phyloP scores from a whole-genome alignment of 169 alveolate genomes.

The Miamiensis avidus region DNA sequence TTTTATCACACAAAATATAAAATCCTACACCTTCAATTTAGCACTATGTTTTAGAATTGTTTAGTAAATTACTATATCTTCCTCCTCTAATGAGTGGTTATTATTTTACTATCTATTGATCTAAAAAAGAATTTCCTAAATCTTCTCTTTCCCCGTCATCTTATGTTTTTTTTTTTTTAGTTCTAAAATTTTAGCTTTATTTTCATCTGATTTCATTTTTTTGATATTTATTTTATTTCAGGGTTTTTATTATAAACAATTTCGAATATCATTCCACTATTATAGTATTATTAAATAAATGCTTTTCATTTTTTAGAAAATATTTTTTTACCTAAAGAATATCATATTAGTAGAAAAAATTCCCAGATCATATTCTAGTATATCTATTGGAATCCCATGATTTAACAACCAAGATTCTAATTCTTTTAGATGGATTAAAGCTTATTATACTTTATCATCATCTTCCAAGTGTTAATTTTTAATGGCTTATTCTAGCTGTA shows the following conservation, averaged over 20 bases:
- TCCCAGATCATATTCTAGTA: not conserved
- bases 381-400: not conserved
- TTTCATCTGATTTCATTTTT: not conserved
- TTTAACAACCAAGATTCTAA: not conserved
- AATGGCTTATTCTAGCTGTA: not conserved
- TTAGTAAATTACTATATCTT: not conserved
- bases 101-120: not conserved
- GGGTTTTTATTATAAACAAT: not conserved
- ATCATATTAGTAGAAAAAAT: not conserved
- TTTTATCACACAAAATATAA: not conserved
- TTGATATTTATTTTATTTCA: not conserved
- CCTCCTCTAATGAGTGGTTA: not conserved
- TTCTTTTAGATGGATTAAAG: not conserved
- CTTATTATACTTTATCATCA: too few relatives aligned
- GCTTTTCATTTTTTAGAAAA: too few relatives aligned
- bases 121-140: too few relatives aligned
- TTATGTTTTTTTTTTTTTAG: too few relatives aligned
- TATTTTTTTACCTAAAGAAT: not conserved
- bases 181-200: too few relatives aligned
- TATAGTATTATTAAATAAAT: too few relatives aligned
- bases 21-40: not conserved
- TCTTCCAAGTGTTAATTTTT: too few relatives aligned
- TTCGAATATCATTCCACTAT: not conserved
- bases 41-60: not conserved
- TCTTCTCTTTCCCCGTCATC: too few relatives aligned